A percentile compares a stretch with the other conserved stretches of the same genome.
These are phyloP conservation scores for Ceratocystis cubensis DNA, from an alignment of 2,329 filamentous ascomycete species.

Conservation along the genomic window DNA sequence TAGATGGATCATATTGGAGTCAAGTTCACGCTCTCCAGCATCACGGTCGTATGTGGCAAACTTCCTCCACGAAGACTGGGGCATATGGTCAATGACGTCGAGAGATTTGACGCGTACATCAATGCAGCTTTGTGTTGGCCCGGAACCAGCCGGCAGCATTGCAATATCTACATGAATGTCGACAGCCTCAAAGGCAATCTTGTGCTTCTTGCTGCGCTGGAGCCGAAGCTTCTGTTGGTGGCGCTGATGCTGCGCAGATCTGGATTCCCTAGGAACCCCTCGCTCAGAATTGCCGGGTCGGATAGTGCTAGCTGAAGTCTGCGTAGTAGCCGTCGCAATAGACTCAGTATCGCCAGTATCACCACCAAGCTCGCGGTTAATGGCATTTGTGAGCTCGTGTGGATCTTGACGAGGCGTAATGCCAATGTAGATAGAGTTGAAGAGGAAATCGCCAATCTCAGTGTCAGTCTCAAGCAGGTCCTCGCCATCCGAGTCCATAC, in stretches of 20 bases:
- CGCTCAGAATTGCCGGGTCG: slow-evolving; percentile 34
- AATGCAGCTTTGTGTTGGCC: slow-evolving; percentile 76
- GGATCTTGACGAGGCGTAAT: slow-evolving; percentile 80
- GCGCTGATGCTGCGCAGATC: slow-evolving; percentile 33
- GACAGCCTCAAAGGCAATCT: slow-evolving; percentile 86
- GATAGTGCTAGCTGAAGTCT: slow-evolving; percentile 46
- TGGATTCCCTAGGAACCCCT: slow-evolving; percentile 42
- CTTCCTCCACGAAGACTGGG: slow-evolving; percentile 95
- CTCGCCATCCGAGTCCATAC: slow-evolving; percentile 29
- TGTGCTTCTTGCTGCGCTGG: slow-evolving; percentile 76
- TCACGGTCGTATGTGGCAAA: slow-evolving; percentile 90
- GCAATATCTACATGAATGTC: slow-evolving; percentile 74
- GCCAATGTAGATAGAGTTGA: slow-evolving; percentile 97
- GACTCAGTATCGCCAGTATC: slow-evolving; percentile 89
- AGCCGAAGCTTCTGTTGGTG: slow-evolving; percentile 54
- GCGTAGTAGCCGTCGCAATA: slow-evolving; percentile 54
- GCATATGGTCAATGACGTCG: slow-evolving; percentile 87
- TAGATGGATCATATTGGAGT: slow-evolving; percentile 78
- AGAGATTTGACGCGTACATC: slow-evolving; percentile 72
- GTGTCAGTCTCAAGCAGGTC: slow-evolving; percentile 67
- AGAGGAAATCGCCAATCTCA: slow-evolving; percentile 86
- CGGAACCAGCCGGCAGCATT: slow-evolving; percentile 60
- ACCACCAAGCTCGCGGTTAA: slow-evolving; percentile 80
- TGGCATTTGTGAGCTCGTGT: slow-evolving; percentile 64
- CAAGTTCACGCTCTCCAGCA: slow-evolving; percentile 72